Percentiles rank a stretch among this genome's conserved stretches.
Conservation (phyloP, 192 early-diverging fungal species). For the Coemansia sp. region DNA sequence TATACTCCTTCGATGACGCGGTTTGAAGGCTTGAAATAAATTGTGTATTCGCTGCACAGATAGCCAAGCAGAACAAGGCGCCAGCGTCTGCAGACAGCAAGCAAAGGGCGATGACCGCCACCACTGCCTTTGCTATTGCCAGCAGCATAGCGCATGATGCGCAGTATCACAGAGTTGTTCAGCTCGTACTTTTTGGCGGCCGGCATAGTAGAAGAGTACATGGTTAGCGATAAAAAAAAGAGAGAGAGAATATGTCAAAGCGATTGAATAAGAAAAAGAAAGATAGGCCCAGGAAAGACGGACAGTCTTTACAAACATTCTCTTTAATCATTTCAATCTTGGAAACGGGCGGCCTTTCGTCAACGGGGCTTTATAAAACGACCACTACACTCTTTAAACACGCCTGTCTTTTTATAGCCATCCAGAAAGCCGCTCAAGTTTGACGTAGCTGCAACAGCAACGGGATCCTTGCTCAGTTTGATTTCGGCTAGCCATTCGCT, state of each 20-base stretch:
- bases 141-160: slow-evolving; percentile 11
- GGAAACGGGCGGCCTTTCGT: not conserved
- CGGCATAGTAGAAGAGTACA: not conserved
- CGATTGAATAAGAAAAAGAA: slow-evolving; percentile 1
- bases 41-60: slow-evolving; percentile 5
- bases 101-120: not conserved
- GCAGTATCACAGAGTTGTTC: slow-evolving; percentile 2
- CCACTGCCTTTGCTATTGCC: not conserved
- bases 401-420: slow-evolving; percentile 65
- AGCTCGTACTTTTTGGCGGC: not conserved
- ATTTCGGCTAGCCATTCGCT: slow-evolving; percentile 70
- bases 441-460: slow-evolving; percentile 62
- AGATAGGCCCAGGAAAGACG: not conserved
- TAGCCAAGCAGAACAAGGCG: not conserved
- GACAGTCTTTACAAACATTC: not conserved
- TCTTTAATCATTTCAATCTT: slow-evolving; percentile 1
- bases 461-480: slow-evolving; percentile 57
- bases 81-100: slow-evolving; percentile 5
- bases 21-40: not conserved
- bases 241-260: not conserved
- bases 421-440: slow-evolving; percentile 78
- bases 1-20: not conserved
- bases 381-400: slow-evolving; percentile 76
- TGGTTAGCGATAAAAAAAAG: not conserved
- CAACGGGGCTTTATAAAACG: slow-evolving; percentile 47